Evolutionary conservation across 179 eudicot species (phyloP), one percentile per base, ranked within the genome.

Genomic region (Heliamphora pulchella): DNA sequence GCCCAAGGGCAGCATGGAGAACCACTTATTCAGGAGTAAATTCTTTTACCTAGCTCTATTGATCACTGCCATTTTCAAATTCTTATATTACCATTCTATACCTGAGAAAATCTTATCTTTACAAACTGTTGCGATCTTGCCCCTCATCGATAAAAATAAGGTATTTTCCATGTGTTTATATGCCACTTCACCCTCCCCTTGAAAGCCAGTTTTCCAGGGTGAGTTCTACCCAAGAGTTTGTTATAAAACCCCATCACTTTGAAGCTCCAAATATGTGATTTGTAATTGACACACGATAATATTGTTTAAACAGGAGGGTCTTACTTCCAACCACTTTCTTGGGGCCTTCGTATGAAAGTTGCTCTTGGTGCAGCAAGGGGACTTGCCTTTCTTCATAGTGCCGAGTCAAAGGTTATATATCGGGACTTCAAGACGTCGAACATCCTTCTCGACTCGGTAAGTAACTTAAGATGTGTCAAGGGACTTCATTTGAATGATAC

Each of bases 351-450:
- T 2, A 85, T 92, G 88, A 91, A 90, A 82, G 91, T 92, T 8
- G 88, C 93, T 59, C 81, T 86, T 39, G 95, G 89, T 65, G 95
- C 93, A 53, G 95, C 93, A 46, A 88, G 85, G 80, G 96, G 93
- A 22, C 91, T 93, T 14, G 96, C 92, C 63, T 93, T 91, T 84
- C 97, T 93, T 79, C 97, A 93, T 66, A 85, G 81, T 63, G 90
- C 90, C 39, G 87, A 90, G 83, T 82, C 91, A 41, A 85, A 88
- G 87, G 97, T 93, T 61, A 91, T 91, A 67, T 92, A 89, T 76
- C 84, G 95, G 13, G 97, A 92, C 80, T 92, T 92, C 84, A 91
- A 90, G 85, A 91, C 92, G 71, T 91, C 95, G 41, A 92, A 92
- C 77, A 88, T 92, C 73, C 91, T 92, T 50, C 93, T 92, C 44